Percentiles rank a stretch among this genome's conserved stretches.
These are phyloP conservation scores for Herpetospermum pedunculosum DNA, from an alignment of 306 rosid genomes.

Conservation along the genomic window DNA sequence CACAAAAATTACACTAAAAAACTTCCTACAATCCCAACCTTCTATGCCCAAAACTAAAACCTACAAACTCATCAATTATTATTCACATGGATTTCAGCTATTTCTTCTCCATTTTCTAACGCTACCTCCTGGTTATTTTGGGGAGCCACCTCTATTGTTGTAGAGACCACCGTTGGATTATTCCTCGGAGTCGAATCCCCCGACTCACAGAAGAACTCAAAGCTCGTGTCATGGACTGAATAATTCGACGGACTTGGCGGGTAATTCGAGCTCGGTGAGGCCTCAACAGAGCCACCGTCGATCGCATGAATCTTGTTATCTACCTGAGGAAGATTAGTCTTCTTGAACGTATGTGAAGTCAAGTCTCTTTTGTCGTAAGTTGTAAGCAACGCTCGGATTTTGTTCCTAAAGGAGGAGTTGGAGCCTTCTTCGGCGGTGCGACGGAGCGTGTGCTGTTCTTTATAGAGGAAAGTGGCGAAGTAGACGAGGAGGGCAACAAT, in stretches of 20 bases:
- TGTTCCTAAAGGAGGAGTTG: constrained; percentile 14
- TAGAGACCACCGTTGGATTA: background rate
- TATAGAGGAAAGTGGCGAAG: constrained; percentile 15
- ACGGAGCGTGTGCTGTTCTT: constrained; percentile 13
- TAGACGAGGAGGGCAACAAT: constrained; percentile 19
- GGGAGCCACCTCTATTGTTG: background rate
- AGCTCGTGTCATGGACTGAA: background rate
- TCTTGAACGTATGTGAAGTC: constrained; percentile 30
- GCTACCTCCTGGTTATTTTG: background rate
- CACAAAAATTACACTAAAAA: background rate
- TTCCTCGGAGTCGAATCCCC: background rate
- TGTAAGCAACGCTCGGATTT: constrained; percentile 8
- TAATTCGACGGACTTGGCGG: background rate
- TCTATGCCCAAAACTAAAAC: background rate
- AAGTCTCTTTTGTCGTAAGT: constrained; percentile 26
- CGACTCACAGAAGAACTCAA: background rate
- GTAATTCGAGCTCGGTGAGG: constrained; percentile 6
- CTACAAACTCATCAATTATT: background rate
- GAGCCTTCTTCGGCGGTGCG: background rate
- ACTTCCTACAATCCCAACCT: background rate
- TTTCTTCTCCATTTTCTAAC: background rate
- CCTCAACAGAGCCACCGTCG: background rate
- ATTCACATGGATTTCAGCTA: background rate
- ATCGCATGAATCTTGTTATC: background rate
- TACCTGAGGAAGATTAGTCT: background rate